A percentile compares a stretch with the other conserved stretches of the same genome.
Conservation (phyloP, 2,329 filamentous ascomycete genomes). For the Aspergillus oerlinghausenensis region DNA sequence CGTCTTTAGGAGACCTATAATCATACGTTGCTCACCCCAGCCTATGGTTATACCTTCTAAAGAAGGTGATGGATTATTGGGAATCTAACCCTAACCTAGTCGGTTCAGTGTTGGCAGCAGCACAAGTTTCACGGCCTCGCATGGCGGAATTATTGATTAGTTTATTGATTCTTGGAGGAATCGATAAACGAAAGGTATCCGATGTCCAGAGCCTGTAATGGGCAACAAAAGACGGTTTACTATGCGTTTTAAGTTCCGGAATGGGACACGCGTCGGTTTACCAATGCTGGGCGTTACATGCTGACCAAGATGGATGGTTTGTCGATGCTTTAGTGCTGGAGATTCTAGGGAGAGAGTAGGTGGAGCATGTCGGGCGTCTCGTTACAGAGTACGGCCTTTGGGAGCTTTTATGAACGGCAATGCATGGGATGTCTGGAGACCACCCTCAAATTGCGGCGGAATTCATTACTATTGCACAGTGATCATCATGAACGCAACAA, state of each 20-base stretch:
- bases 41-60: slow-evolving; percentile 38
- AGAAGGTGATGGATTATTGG: slow-evolving; percentile 63
- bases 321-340: slow-evolving; percentile 37
- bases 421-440: slow-evolving; percentile 7
- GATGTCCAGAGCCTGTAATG: slow-evolving; percentile 43
- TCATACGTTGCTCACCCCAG: slow-evolving; percentile 20
- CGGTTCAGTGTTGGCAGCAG: slow-evolving; percentile 52
- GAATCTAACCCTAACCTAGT: slow-evolving; percentile 93
- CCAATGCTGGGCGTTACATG: slow-evolving; percentile 54
- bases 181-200: slow-evolving; percentile 32
- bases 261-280: slow-evolving; percentile 48
- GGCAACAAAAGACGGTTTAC: slow-evolving; percentile 41
- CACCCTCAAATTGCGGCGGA: slow-evolving; percentile 1
- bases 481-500: slow-evolving; percentile 34
- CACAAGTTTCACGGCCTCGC: slow-evolving; percentile 64
- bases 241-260: slow-evolving; percentile 42
- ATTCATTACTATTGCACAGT: slow-evolving; percentile 14
- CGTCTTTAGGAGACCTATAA: slow-evolving; percentile 39
- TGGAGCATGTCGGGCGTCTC: slow-evolving; percentile 49
- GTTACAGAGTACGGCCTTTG: slow-evolving; percentile 47
- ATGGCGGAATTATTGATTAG: slow-evolving; percentile 68
- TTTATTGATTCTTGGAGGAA: slow-evolving; percentile 32
- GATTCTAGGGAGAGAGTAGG: slow-evolving; percentile 45
- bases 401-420: slow-evolving; percentile 31
- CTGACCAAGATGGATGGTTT: slow-evolving; percentile 59